phyloP scores from a whole-genome alignment of 208 protist species.

The Porcisia deanei region DNA sequence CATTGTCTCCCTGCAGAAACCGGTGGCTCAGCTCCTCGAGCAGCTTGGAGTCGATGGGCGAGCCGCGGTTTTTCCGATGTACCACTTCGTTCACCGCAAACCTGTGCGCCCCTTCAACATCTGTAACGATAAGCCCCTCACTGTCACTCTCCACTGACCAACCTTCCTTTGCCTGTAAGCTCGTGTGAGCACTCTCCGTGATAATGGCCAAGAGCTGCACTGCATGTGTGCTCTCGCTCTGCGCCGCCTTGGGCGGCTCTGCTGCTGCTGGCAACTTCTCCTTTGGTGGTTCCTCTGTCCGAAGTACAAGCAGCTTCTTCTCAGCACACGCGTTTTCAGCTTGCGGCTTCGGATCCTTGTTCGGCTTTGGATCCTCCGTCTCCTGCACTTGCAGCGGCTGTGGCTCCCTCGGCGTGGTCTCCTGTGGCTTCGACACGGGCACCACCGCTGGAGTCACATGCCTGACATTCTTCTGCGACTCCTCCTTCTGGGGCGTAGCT shows the following conservation, averaged over 20 bases:
- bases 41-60: slow-evolving; percentile 28
- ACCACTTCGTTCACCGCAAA: slow-evolving; percentile 53
- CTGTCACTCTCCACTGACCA: slow-evolving; percentile 32
- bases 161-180: slow-evolving; percentile 37
- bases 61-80: slow-evolving; percentile 29
- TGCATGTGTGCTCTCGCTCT: not conserved
- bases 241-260: not conserved
- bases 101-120: slow-evolving; percentile 38
- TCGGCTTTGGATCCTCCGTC: not conserved
- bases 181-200: slow-evolving; percentile 37
- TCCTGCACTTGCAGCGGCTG: slow-evolving; percentile 6
- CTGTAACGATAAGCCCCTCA: slow-evolving; percentile 40
- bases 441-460: not conserved
- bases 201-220: slow-evolving; percentile 41
- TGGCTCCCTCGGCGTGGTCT: not conserved
- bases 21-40: slow-evolving; percentile 42
- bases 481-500: not conserved
- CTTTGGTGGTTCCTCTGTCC: not conserved
- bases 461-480: not conserved
- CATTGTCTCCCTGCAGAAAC: slow-evolving; percentile 56
- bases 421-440: not conserved
- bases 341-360: not conserved
- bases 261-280: not conserved
- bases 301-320: not conserved
- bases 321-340: not conserved